These are phyloP conservation scores for Aspergillus costaricaensis DNA, from an alignment of 2,329 filamentous ascomycete species.

Conservation along the genomic window DNA sequence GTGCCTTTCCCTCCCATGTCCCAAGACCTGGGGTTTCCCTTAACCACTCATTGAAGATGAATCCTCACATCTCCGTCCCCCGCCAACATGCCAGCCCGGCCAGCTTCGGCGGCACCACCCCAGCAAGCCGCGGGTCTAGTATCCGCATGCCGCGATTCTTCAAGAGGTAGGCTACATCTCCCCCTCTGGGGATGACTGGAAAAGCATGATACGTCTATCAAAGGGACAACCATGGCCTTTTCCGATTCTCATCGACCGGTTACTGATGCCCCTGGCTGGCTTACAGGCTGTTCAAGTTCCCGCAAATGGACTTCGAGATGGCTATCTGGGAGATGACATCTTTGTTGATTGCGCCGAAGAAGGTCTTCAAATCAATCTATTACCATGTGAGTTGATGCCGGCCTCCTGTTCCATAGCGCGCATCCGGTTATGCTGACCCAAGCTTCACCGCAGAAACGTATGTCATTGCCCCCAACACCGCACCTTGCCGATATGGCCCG, in stretches of 20 bases:
- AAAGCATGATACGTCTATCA: background rate
- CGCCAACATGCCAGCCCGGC: constrained; percentile 57
- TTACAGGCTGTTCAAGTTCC: constrained; percentile 67
- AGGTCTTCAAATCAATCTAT: constrained; percentile 70
- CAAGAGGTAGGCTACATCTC: constrained; percentile 51
- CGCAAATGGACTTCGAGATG: constrained; percentile 74
- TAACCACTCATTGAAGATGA: constrained; percentile 46
- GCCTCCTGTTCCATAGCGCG: background rate
- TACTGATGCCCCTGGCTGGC: constrained; percentile 15
- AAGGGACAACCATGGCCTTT: background rate
- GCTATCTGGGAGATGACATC: constrained; percentile 73
- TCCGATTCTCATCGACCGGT: background rate
- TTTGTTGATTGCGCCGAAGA: constrained; percentile 68
- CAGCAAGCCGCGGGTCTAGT: constrained; percentile 52
- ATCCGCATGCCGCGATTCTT: constrained; percentile 68
- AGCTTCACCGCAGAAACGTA: constrained; percentile 42
- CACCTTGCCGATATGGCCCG: background rate
- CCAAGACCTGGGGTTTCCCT: constrained; percentile 8
- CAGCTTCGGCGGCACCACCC: constrained; percentile 55
- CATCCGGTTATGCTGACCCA: background rate
- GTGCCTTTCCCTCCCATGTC: background rate
- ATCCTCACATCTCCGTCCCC: constrained; percentile 62
- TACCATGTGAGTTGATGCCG: constrained; percentile 59
- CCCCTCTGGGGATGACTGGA: background rate
- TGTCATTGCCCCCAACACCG: constrained; percentile 12